Evolutionary conservation across 2,329 filamentous ascomycete genomes (phyloP).

Genomic region (Cryphonectria radicalis): DNA sequence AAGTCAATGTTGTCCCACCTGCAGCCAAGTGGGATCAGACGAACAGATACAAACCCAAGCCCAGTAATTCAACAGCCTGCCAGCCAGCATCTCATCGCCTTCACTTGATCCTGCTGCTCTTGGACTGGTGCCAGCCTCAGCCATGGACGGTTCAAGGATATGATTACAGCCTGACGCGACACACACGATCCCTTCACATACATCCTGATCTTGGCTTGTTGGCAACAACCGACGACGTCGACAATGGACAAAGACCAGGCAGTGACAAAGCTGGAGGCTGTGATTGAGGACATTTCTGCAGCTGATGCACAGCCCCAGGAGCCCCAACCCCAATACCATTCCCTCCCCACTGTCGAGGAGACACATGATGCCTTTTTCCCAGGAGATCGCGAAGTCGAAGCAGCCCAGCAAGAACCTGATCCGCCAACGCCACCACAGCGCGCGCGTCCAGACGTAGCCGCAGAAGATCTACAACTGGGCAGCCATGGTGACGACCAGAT

Average conservation of each 20-base stretch:
- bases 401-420: conserved; percentile 38
- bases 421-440: conserved; percentile 47
- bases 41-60: not conserved
- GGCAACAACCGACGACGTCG: not conserved
- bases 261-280: conserved; percentile 26
- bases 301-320: conserved; percentile 16
- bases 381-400: conserved; percentile 30
- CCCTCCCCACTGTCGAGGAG: conserved; percentile 23
- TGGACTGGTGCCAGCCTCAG: not conserved
- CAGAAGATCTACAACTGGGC: conserved; percentile 61
- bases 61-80: not conserved
- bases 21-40: not conserved
- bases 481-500: conserved; percentile 45
- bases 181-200: not conserved
- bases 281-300: conserved; percentile 26
- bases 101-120: not conserved
- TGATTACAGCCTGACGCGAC: not conserved
- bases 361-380: conserved; percentile 27
- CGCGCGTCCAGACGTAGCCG: conserved; percentile 47
- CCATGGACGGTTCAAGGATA: conserved; percentile 12
- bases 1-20: not conserved
- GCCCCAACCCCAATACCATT: conserved; percentile 25
- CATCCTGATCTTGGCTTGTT: not conserved
- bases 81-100: not conserved
- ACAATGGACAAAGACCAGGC: conserved; percentile 24